Evolutionary conservation across 495 filamentous ascomycete species (phyloP).

Genomic region (Parathielavia appendiculata): DNA sequence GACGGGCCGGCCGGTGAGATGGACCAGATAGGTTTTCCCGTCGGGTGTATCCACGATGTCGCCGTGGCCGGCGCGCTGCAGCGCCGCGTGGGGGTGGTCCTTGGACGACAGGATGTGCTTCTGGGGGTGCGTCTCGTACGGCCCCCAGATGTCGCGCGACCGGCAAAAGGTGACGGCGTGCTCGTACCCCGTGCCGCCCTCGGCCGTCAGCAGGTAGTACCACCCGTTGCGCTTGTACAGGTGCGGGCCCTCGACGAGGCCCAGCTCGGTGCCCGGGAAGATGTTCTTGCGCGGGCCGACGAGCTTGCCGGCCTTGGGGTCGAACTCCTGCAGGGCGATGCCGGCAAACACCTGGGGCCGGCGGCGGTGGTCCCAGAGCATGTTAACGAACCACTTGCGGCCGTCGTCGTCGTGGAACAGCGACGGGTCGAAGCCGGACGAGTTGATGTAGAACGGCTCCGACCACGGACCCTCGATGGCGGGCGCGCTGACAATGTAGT

Average conservation of each 20-base stretch:
- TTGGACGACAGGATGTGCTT: conserved; percentile 45
- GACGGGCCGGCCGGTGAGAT: conserved; percentile 49
- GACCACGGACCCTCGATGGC: conserved; percentile 52
- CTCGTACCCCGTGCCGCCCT: conserved; percentile 57
- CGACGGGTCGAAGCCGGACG: conserved; percentile 53
- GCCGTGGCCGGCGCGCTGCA: conserved; percentile 55
- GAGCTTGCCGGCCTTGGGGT: conserved; percentile 39
- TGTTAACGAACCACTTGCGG: conserved; percentile 52
- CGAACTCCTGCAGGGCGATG: conserved; percentile 48
- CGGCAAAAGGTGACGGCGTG: conserved; percentile 53
- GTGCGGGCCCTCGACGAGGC: conserved; percentile 58
- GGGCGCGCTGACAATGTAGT: conserved; percentile 48
- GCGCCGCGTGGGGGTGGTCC: conserved; percentile 39
- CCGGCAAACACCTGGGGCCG: conserved; percentile 43
- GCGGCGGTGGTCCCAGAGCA: conserved; percentile 48
- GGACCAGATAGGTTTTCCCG: conserved; percentile 53
- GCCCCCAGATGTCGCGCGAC: conserved; percentile 52
- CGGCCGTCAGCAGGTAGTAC: conserved; percentile 65
- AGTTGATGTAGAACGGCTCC: conserved; percentile 50
- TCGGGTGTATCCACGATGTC: conserved; percentile 55
- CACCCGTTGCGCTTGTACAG: conserved; percentile 59
- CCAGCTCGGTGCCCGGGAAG: conserved; percentile 50
- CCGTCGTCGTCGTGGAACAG: conserved; percentile 57
- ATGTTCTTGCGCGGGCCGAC: conserved; percentile 48
- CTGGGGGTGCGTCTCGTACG: conserved; percentile 51